Base-by-base conservation (phyloP, 148 eudicot species). In the Talinum fruticosum region DNA sequence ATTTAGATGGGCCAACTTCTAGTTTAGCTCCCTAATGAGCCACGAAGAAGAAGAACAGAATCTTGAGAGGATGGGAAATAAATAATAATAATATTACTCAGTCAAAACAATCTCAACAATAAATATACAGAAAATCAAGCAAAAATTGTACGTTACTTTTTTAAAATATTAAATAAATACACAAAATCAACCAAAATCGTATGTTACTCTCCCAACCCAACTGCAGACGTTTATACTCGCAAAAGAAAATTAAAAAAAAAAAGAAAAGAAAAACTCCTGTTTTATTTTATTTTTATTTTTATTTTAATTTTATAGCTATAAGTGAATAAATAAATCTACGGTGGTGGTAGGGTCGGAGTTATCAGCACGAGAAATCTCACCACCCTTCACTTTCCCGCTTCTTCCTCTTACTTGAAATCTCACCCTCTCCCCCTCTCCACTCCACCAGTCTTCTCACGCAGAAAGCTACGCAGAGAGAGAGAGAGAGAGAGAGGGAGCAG, bases 321-420 rank as follows among this genome's bases (percentile, higher is more conserved):
- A 54, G 65, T 3, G 34, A 21, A 35, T 23, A 74, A 51, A 28
- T 24, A 75, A 38, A 38, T 37, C 6, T 32, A 74, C 47, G 36
- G 82, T 80, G 69, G 69, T n/a, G 59, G 86, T 78, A 76, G 86
- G 86, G 82, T 75, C 84, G 37, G 81, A 62, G 71, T 73, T 74
- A 74, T 74, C 49, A 75, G 76, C 86, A 78, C 82, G 84, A 81
- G 84, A 75, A 75, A 81, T 76, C 81, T 75, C 74, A 76, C 67
- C 75, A 19, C 35, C 19, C 76, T 65, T n/a, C 65, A 37, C 57
- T 81, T 78, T 81, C 84, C 86, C 84, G 84, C 86, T 84, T 78
- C 86, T 84, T 61, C 82, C 71, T 65, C 77, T 71, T 66, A 71
- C 78, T 81, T 76, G 65, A 62, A 78, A 69, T 75, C 75, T 59